Conservation (phyloP, 2,329 filamentous ascomycete genomes). For the Beauveria medogensis region DNA sequence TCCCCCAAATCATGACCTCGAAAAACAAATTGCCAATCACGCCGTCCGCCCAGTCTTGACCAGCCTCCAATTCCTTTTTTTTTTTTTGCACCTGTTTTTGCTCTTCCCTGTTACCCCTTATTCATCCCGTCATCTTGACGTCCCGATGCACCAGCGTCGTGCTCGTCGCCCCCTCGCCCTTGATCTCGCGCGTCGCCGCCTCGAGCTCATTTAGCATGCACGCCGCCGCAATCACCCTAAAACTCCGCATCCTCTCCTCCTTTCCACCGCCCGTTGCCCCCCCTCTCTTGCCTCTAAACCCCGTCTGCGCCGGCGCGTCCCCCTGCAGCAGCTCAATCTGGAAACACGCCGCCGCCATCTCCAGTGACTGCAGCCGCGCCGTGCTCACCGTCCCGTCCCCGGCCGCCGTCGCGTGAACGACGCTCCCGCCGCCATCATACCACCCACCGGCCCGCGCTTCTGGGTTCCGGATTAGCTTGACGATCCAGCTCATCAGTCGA, state of each 20-base stretch:
- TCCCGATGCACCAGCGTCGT: not conserved
- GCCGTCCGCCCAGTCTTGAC: too few relatives aligned
- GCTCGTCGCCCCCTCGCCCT: not conserved
- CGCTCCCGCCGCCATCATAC: too few relatives aligned
- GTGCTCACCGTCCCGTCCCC: not conserved
- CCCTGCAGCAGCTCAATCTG: conserved; percentile 2
- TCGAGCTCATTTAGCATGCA: conserved; percentile 25
- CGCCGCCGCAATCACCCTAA: conserved; percentile 14
- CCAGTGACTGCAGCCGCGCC: conserved; percentile 3
- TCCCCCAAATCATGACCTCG: too few relatives aligned
- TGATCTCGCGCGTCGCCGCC: conserved; percentile 12
- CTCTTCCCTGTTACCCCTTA: too few relatives aligned
- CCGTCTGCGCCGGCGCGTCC: not conserved
- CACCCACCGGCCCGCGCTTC: not conserved
- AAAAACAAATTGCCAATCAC: too few relatives aligned
- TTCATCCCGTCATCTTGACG: not conserved
- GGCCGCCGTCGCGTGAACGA: too few relatives aligned
- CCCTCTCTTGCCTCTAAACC: not conserved
- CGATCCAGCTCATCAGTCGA: conserved; percentile 34
- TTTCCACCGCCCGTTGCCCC: not conserved
- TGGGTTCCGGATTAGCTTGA: conserved; percentile 24
- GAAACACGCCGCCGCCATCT: conserved; percentile 15
- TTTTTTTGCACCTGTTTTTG: too few relatives aligned
- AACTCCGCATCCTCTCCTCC: conserved; percentile 5
- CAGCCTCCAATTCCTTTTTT: not conserved